Conservation (phyloP, 805 yeast species). For the Yamadazyma scolyti region DNA sequence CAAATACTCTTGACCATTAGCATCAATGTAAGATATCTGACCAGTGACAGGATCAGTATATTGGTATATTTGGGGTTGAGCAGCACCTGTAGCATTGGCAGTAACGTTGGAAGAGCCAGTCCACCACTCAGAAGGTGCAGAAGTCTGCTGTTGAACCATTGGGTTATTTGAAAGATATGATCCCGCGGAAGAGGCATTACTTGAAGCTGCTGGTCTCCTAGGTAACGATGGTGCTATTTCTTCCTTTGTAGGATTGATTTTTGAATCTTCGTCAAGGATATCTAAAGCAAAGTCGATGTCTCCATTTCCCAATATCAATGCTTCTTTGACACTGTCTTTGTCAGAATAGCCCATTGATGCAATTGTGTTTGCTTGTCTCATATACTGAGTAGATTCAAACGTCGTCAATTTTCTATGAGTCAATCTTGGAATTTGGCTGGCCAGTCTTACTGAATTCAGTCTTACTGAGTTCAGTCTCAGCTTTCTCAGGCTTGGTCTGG, state of each 20-base stretch:
- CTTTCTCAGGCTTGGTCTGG: slow-evolving; percentile 6
- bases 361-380: slow-evolving; percentile 43
- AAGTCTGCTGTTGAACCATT: slow-evolving; percentile 6
- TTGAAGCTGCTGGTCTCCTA: slow-evolving; percentile 26
- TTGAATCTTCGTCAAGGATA: slow-evolving; percentile 43
- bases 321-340: slow-evolving; percentile 58
- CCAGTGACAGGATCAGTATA: slow-evolving; percentile 74
- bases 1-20: slow-evolving; percentile 61
- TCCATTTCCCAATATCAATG: slow-evolving; percentile 57
- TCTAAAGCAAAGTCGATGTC: slow-evolving; percentile 57
- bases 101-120: slow-evolving; percentile 10
- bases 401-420: slow-evolving; percentile 52
- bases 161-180: slow-evolving; percentile 25
- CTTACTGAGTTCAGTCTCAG: slow-evolving; percentile 18
- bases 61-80: slow-evolving; percentile 53
- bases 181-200: slow-evolving; percentile 2
- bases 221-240: slow-evolving; percentile 50
- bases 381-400: slow-evolving; percentile 50
- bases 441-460: slow-evolving; percentile 9
- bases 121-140: slow-evolving; percentile 30
- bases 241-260: slow-evolving; percentile 29
- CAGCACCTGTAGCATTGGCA: slow-evolving; percentile 5
- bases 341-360: slow-evolving; percentile 53
- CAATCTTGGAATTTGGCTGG: slow-evolving; percentile 32
- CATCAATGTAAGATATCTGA: slow-evolving; percentile 60